Conservation (phyloP, 306 rosid genomes). For the Comarum palustre region DNA sequence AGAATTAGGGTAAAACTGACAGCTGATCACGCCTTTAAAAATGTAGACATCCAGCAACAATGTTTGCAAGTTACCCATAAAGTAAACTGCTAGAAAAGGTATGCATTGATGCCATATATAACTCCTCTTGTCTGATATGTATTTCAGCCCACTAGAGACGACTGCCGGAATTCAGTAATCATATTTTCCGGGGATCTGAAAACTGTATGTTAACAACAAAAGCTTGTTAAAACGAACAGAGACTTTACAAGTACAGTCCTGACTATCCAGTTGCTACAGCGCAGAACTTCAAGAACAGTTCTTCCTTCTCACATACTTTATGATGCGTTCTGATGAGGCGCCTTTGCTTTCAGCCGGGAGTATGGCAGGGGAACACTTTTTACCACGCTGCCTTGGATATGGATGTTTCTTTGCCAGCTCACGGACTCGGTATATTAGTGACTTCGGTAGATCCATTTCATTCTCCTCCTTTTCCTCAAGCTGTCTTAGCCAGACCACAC, state of each 20-base stretch:
- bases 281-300: conserved; percentile 35
- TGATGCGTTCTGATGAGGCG: conserved; percentile 32
- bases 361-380: conserved; percentile 40
- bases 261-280: conserved; percentile 33
- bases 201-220: conserved; percentile 17
- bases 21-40: neutral
- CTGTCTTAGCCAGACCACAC: conserved; percentile 44
- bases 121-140: conserved; percentile 1
- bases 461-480: conserved; percentile 50
- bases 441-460: conserved; percentile 53
- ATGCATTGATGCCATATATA: neutral
- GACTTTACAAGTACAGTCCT: conserved; percentile 40
- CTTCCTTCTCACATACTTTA: conserved; percentile 49
- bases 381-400: conserved; percentile 72
- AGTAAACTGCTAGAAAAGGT: neutral
- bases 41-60: neutral
- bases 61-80: neutral
- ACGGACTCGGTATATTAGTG: conserved; percentile 60
- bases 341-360: conserved; percentile 33
- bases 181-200: conserved; percentile 6
- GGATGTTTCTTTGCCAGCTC: conserved; percentile 85
- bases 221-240: conserved; percentile 19
- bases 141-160: conserved; percentile 29
- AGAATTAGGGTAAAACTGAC: neutral
- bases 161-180: conserved; percentile 22